phyloP scores from a whole-genome alignment of 2,329 filamentous ascomycete genomes.

The Pyrenophora teres region DNA sequence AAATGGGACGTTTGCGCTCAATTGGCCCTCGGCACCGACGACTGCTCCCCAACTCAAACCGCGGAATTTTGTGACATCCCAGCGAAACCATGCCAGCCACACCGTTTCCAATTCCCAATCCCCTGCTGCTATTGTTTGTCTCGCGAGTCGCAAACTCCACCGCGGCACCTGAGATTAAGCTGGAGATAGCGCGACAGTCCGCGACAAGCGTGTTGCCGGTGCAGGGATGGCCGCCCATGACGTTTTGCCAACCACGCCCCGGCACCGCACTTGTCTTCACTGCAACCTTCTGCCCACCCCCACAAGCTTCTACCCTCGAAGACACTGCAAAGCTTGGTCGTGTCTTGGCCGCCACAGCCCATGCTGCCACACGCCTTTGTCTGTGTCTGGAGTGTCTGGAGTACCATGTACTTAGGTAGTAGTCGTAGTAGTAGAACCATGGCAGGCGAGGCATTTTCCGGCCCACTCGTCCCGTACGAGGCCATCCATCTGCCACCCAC shows the following conservation, averaged over 20 bases:
- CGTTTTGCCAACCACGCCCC: slow-evolving; percentile 10
- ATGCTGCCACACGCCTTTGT: not conserved
- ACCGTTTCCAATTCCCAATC: not conserved
- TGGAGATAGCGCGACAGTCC: slow-evolving; percentile 26
- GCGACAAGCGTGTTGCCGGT: slow-evolving; percentile 12
- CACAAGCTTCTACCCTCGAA: slow-evolving; percentile 10
- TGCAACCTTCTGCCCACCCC: not conserved
- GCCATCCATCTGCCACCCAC: not conserved
- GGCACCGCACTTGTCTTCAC: not conserved
- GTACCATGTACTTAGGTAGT: too few relatives aligned
- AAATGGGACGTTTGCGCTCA: too few relatives aligned
- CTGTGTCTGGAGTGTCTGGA: too few relatives aligned
- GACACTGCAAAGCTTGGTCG: slow-evolving; percentile 7
- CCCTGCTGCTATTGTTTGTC: not conserved
- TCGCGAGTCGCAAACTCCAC: slow-evolving; percentile 18
- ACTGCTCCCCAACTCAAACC: too few relatives aligned
- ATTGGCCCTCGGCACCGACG: too few relatives aligned
- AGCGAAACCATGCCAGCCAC: too few relatives aligned
- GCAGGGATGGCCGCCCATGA: slow-evolving; percentile 15
- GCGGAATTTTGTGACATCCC: too few relatives aligned
- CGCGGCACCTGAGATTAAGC: slow-evolving; percentile 30
- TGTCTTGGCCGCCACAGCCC: slow-evolving; percentile 6
- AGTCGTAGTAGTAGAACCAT: too few relatives aligned
- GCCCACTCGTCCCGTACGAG: slow-evolving; percentile 8
- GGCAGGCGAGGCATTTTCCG: slow-evolving; percentile 10